These are phyloP conservation scores for Desmodesmus armatus DNA, from an alignment of 139 green algal species.

Conservation along the genomic window DNA sequence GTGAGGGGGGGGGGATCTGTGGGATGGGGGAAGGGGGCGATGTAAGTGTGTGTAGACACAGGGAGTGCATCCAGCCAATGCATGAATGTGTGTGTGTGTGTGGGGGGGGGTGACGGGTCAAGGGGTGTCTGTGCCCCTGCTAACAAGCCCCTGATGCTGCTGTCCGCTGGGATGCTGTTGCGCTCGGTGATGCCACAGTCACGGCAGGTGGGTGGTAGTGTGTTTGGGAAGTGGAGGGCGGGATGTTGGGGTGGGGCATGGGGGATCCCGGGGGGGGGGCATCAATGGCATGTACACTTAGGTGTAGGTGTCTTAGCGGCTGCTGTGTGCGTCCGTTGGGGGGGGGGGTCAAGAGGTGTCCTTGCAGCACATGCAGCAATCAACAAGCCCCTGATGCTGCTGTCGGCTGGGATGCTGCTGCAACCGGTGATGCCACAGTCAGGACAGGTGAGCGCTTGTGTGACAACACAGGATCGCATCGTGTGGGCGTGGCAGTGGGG, in stretches of 20 bases:
- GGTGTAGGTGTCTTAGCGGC: too few relatives aligned
- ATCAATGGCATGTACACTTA: background rate
- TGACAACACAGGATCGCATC: background rate
- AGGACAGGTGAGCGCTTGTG: background rate
- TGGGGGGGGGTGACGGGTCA: too few relatives aligned
- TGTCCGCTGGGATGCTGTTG: constrained; percentile 60
- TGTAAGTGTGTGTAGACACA: background rate
- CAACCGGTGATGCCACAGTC: constrained; percentile 11
- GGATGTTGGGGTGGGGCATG: too few relatives aligned
- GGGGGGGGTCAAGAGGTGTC: too few relatives aligned
- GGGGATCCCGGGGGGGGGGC: background rate
- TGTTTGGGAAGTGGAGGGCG: too few relatives aligned
- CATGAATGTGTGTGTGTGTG: too few relatives aligned
- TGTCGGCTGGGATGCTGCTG: constrained; percentile 60
- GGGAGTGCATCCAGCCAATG: background rate
- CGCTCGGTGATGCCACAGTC: constrained; percentile 12
- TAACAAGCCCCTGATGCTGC: constrained; percentile 56
- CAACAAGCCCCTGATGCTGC: constrained; percentile 56
- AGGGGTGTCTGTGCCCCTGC: constrained; percentile 44
- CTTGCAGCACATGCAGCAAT: constrained; percentile 53
- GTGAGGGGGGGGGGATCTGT: too few relatives aligned
- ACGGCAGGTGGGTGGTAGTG: constrained; percentile 3
- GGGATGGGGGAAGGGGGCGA: background rate
- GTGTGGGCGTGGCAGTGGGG: background rate
- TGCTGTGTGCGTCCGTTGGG: too few relatives aligned